A percentile compares a stretch with the other conserved stretches of the same genome.
Conservation (phyloP, 345 rosid species). For the Xanthoceras sorbifolium region DNA sequence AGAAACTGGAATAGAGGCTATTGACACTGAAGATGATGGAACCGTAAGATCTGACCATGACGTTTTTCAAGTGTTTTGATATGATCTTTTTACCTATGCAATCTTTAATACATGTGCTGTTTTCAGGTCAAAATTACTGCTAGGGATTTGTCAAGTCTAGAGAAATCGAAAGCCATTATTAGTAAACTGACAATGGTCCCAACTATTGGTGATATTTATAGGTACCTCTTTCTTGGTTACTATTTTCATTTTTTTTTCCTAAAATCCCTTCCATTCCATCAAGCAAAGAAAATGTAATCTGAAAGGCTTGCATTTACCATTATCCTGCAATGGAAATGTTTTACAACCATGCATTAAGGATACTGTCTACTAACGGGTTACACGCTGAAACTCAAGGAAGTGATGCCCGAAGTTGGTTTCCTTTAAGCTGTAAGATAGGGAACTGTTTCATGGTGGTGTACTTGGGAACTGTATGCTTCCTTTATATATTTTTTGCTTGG, state of each 20-base stretch:
- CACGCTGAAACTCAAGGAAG: background rate
- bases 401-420: background rate
- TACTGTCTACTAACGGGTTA: background rate
- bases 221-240: conserved; percentile 41
- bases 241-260: background rate
- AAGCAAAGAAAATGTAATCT: background rate
- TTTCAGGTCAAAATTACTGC: conserved; percentile 88
- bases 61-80: conserved; percentile 20
- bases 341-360: background rate
- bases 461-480: conserved; percentile 10
- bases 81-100: conserved; percentile 24
- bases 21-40: conserved; percentile 89
- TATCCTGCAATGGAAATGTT: background rate
- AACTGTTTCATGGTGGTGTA: conserved; percentile 4
- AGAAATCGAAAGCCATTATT: conserved; percentile 81
- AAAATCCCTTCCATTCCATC: background rate
- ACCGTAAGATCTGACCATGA: conserved; percentile 51
- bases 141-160: conserved; percentile 74
- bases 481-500: conserved; percentile 10
- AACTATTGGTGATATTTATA: conserved; percentile 77
- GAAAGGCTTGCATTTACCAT: background rate
- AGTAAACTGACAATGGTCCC: conserved; percentile 85
- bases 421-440: background rate
- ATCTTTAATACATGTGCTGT: conserved; percentile 23
- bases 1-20: conserved; percentile 91